Base-by-base conservation (phyloP, 2,329 filamentous ascomycete genomes). In the Samsoniella hepiali region DNA sequence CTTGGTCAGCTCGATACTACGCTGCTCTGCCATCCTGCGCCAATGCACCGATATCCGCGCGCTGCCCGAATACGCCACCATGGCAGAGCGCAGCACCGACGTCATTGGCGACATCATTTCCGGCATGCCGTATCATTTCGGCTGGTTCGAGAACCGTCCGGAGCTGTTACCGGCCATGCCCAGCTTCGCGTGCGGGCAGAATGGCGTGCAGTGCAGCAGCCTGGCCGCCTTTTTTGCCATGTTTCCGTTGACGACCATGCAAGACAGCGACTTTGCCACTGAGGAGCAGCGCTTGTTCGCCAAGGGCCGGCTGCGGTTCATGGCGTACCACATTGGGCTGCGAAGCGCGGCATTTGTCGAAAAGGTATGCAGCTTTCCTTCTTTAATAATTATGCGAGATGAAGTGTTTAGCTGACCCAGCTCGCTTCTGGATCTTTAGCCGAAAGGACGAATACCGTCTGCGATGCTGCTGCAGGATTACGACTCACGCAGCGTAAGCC, bases 81-180 rank as follows among this genome's bases (percentile, higher is more conserved):
- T 49, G 11, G 31, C 32, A 11, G 10, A 59, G 15, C 22, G 27
- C n/a, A 50, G 34, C 34, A 31, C 29, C n/a, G 56, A 49, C 13
- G 13, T 59, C 32, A 40, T 59, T n/a, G 15, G 31, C 6, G 56
- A 59, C 32, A 31, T 29, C 13, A 40, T 59, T 2, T n/a, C 56
- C 7, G 42, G 56, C 8, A n/a, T 40, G 22, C 56, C 56, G 5
- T 59, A 59, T 31, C 44, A 50, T 7, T 32, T 59, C 9, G 56
- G 56, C 11, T 59, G 56, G 56, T 59, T 59, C 22, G 50, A 40
- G 34, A 50, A 59, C 38, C 56, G 56, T 32, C 50, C 44, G 6
- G 44, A 31, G 31, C 56, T 59, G 31, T 44, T 59, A 1, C 22
- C 34, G 22, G 32, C 42, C 32, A 38, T 59, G 44, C 56, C 56